A percentile compares a stretch with the other conserved stretches of the same genome.
phyloP scores from a whole-genome alignment of 768 basidiomycete genomes.

The Daedaleopsis nitida region DNA sequence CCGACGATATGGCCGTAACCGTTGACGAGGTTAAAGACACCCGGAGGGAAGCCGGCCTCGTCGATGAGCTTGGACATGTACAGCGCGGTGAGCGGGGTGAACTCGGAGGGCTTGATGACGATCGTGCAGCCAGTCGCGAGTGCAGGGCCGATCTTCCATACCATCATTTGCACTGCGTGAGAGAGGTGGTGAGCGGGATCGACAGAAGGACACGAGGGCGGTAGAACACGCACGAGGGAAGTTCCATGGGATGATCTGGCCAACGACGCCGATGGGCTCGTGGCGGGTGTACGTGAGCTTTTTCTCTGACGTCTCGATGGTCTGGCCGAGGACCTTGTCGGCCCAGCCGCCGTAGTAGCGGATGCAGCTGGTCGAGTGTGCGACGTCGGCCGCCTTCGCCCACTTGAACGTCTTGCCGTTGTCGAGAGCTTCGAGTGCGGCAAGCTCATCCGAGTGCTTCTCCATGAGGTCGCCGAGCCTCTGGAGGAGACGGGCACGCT shows the following conservation, averaged over 20 bases:
- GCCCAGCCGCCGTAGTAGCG: slow-evolving; percentile 91
- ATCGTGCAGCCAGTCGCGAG: slow-evolving; percentile 64
- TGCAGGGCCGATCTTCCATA: slow-evolving; percentile 66
- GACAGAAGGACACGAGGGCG: not conserved
- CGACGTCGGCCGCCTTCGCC: slow-evolving; percentile 53
- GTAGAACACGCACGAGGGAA: slow-evolving; percentile 44
- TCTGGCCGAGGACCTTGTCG: slow-evolving; percentile 80
- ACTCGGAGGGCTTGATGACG: slow-evolving; percentile 68
- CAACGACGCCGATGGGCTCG: slow-evolving; percentile 60
- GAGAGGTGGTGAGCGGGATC: not conserved
- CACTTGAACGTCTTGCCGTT: slow-evolving; percentile 60
- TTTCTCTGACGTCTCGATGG: slow-evolving; percentile 57
- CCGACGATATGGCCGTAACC: slow-evolving; percentile 60
- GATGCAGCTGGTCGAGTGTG: slow-evolving; percentile 48
- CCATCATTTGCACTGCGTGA: slow-evolving; percentile 48
- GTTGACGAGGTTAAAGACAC: slow-evolving; percentile 61
- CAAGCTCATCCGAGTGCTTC: slow-evolving; percentile 58
- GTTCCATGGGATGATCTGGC: slow-evolving; percentile 71
- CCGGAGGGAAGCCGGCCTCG: slow-evolving; percentile 64
- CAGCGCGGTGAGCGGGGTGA: slow-evolving; percentile 61
- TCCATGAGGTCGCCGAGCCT: slow-evolving; percentile 71
- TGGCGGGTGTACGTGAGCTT: slow-evolving; percentile 63
- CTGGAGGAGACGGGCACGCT: slow-evolving; percentile 56
- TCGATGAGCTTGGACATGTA: slow-evolving; percentile 45
- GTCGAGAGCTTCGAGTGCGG: slow-evolving; percentile 75